phyloP scores from a whole-genome alignment of 2,329 filamentous ascomycete genomes.

The Phyllosticta capitalensis region DNA sequence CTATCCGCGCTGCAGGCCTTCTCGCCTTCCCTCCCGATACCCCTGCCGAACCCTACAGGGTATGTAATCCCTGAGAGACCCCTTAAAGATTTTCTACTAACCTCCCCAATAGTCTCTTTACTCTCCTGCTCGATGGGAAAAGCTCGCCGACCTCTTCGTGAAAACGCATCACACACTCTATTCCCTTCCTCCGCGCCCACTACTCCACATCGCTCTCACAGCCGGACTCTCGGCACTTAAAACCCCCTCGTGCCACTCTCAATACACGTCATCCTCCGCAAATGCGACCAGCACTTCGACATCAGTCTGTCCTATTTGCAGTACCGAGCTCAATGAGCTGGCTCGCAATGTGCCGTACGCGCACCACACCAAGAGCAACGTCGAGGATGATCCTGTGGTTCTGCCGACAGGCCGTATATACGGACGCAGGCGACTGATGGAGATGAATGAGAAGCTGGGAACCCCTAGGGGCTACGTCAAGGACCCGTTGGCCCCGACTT shows the following conservation, averaged over 20 bases:
- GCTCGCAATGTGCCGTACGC: slow-evolving; percentile 86
- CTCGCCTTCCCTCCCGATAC: slow-evolving; percentile 63
- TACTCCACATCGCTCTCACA: slow-evolving; percentile 83
- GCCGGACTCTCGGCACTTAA: slow-evolving; percentile 91
- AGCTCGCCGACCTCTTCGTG: slow-evolving; percentile 72
- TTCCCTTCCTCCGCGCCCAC: slow-evolving; percentile 67
- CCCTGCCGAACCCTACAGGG: slow-evolving; percentile 50
- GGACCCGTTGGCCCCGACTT: slow-evolving; percentile 60
- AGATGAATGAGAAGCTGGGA: slow-evolving; percentile 72
- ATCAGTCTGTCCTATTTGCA: slow-evolving; percentile 89
- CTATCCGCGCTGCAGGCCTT: slow-evolving; percentile 67
- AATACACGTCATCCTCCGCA: slow-evolving; percentile 46
- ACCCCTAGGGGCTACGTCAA: slow-evolving; percentile 57
- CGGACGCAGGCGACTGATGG: slow-evolving; percentile 61
- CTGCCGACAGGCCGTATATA: slow-evolving; percentile 84
- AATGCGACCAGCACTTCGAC: slow-evolving; percentile 51
- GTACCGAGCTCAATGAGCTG: slow-evolving; percentile 85
- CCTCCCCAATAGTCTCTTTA: slow-evolving; percentile 54
- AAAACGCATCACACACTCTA: slow-evolving; percentile 80
- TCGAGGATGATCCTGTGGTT: slow-evolving; percentile 78
- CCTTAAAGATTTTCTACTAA: neutral
- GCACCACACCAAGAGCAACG: slow-evolving; percentile 86
- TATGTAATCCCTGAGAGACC: slow-evolving; percentile 21
- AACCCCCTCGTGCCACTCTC: slow-evolving; percentile 82
- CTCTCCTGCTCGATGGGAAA: slow-evolving; percentile 59